phyloP scores from a whole-genome alignment of 192 early-diverging fungal genomes.

The Linnemannia schmuckeri region DNA sequence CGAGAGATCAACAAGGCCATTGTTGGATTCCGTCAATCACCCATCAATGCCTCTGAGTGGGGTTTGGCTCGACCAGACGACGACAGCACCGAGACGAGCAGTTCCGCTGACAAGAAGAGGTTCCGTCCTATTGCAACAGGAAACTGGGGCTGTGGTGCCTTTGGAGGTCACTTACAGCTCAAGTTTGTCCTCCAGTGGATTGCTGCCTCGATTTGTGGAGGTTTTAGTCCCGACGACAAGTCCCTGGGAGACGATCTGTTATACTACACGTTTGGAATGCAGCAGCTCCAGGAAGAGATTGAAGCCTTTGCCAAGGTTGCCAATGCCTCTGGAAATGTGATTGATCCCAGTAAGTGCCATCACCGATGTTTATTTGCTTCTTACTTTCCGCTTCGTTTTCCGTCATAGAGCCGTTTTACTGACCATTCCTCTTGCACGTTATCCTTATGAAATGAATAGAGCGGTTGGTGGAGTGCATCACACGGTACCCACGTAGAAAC shows the following conservation, averaged over 20 bases:
- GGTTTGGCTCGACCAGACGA: slow-evolving; percentile 12
- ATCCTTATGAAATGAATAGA: slow-evolving; percentile 5
- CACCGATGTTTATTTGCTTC: neutral
- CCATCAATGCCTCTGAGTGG: slow-evolving; percentile 51
- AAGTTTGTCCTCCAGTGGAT: slow-evolving; percentile 56
- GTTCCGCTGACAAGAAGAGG: neutral
- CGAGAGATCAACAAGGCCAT: slow-evolving; percentile 53
- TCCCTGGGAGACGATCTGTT: slow-evolving; percentile 24
- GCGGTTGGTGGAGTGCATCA: slow-evolving; percentile 35
- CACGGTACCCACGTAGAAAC: slow-evolving; percentile 43
- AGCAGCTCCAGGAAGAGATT: slow-evolving; percentile 28
- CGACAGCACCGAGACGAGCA: neutral
- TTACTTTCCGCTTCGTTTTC: neutral
- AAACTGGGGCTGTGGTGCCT: slow-evolving; percentile 59
- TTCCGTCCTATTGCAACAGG: slow-evolving; percentile 47
- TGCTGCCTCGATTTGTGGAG: slow-evolving; percentile 42
- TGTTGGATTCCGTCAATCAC: slow-evolving; percentile 33
- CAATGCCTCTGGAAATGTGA: slow-evolving; percentile 4
- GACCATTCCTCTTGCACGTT: neutral
- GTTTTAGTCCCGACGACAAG: neutral
- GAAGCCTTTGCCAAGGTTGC: slow-evolving; percentile 35
- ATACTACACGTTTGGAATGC: slow-evolving; percentile 53
- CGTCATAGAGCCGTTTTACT: neutral
- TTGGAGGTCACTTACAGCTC: slow-evolving; percentile 53
- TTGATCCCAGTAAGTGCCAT: slow-evolving; percentile 36